Base-by-base conservation (phyloP, 2,329 filamentous ascomycete species). In the Colletotrichum sp. region DNA sequence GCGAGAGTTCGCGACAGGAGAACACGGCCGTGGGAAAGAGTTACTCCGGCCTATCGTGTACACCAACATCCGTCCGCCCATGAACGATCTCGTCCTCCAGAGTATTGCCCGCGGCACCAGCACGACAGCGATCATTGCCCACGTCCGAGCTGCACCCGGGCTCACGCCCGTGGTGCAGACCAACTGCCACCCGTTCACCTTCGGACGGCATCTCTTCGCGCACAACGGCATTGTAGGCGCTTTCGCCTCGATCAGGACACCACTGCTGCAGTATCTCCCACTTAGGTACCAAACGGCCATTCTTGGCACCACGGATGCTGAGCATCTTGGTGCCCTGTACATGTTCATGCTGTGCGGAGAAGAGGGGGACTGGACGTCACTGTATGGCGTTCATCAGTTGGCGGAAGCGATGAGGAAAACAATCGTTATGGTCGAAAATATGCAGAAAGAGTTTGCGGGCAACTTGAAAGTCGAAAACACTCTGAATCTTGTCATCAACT, bases 121-220 rank as follows among this genome's bases (percentile, higher is more conserved):
- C 58, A 72, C 69, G 18, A 61, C 60, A 18, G 73, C 73, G 16
- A 56, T 69, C 4, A 38, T 75, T 10, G 73, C 73, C 8, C 70
- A 75, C 8, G 70, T 75, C 15, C 73, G 73, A 24, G 73, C 73
- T 16, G 70, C 69, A 1, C 69, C 70, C 1, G 73, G 73, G 4
- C 56, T 75, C 5, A 75, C 70, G 5, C 56, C 73, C 12, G 73
- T 75, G 3, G 70, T 73, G 28, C 70, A 75, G 24, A 75, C 73
- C 9, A 73, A 75, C 55, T 75, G 73, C 30, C 73, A 75, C 8
- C 70, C 73, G 26, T 75, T 75, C 34, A 64, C 32, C 13, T 75
- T 75, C 12, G 73, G 73, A 15, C 55, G 73, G 15, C 70, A 75
- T 8, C 30, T 75, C n/a, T 75, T 75, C 30, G 73, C 73, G 4